Conservation (phyloP, 768 basidiomycete species). For the Amylocystis lapponica region DNA sequence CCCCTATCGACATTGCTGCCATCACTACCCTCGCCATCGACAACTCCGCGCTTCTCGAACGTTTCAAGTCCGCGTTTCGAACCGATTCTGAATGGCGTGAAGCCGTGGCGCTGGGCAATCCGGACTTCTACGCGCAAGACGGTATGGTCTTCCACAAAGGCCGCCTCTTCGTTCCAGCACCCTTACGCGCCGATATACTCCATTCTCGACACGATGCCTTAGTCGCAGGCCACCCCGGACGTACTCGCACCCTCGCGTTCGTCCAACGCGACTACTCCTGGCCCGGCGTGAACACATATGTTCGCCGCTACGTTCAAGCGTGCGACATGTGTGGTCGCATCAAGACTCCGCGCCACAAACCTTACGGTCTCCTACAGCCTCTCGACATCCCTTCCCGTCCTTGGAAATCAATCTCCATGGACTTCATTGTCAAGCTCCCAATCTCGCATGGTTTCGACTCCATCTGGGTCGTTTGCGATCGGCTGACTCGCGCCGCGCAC, state of each 20-base stretch:
- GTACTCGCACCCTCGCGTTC: conserved; percentile 24
- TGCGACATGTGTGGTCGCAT: conserved; percentile 25
- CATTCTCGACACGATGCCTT: conserved; percentile 30
- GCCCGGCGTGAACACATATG: conserved; percentile 24
- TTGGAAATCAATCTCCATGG: conserved; percentile 18
- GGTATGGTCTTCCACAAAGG: conserved; percentile 22
- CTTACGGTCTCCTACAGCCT: conserved; percentile 26
- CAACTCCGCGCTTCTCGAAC: conserved; percentile 13
- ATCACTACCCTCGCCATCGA: conserved; percentile 18
- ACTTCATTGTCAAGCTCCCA: conserved; percentile 23
- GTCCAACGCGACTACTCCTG: conserved; percentile 35
- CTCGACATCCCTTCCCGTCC: conserved; percentile 21
- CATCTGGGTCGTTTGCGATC: conserved; percentile 18
- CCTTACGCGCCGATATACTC: conserved; percentile 26
- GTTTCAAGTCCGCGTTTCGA: conserved; percentile 12
- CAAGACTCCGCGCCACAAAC: conserved; percentile 24
- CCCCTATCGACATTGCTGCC: conserved; percentile 1
- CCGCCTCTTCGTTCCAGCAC: conserved; percentile 26
- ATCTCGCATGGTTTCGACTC: conserved; percentile 11
- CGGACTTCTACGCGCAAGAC: conserved; percentile 6
- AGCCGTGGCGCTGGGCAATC: conserved; percentile 10
- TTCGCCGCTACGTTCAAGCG: conserved; percentile 25
- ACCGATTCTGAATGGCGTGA: conserved; percentile 14
- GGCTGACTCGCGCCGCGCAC: conserved; percentile 1
- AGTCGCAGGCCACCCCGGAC: conserved; percentile 37